These are phyloP conservation scores for Buxus sempervirens DNA, from an alignment of 164 flowering plant species.

Conservation along the genomic window DNA sequence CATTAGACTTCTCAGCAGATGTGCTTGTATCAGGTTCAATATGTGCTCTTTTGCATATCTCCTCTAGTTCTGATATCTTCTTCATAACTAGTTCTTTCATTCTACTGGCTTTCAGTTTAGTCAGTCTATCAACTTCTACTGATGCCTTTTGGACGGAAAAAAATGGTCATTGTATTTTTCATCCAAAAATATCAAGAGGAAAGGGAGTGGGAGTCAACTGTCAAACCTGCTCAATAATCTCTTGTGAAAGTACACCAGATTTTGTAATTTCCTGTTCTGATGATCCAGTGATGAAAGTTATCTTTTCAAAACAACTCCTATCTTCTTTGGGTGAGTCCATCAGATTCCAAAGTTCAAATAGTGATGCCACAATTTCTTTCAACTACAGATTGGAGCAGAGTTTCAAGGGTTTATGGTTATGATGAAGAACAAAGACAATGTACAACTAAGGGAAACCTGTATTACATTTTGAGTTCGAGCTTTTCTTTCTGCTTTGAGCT, in stretches of 20 bases:
- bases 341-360: conserved; percentile 82
- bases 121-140: conserved; percentile 73
- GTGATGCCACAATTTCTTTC: conserved; percentile 48
- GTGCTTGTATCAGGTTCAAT: conserved; percentile 86
- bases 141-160: conserved; percentile 49
- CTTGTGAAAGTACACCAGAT: conserved; percentile 63
- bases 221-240: conserved; percentile 72
- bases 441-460: neutral
- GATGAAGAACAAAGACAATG: neutral
- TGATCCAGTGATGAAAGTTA: conserved; percentile 36
- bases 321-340: conserved; percentile 80
- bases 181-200: neutral
- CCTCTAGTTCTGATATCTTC: conserved; percentile 81
- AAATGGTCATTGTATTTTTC: conserved; percentile 2
- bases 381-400: conserved; percentile 43
- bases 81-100: conserved; percentile 91
- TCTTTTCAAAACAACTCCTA: conserved; percentile 37
- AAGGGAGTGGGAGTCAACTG: neutral
- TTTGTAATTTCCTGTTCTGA: conserved; percentile 57
- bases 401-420: neutral
- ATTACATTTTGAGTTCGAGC: conserved; percentile 67
- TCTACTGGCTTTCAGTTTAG: conserved; percentile 80
- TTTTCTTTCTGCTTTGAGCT: conserved; percentile 63
- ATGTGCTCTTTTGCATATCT: conserved; percentile 65
- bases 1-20: conserved; percentile 73